These are phyloP conservation scores for Amanita pallidorosea DNA, from an alignment of 768 basidiomycete genomes.

Conservation along the genomic window DNA sequence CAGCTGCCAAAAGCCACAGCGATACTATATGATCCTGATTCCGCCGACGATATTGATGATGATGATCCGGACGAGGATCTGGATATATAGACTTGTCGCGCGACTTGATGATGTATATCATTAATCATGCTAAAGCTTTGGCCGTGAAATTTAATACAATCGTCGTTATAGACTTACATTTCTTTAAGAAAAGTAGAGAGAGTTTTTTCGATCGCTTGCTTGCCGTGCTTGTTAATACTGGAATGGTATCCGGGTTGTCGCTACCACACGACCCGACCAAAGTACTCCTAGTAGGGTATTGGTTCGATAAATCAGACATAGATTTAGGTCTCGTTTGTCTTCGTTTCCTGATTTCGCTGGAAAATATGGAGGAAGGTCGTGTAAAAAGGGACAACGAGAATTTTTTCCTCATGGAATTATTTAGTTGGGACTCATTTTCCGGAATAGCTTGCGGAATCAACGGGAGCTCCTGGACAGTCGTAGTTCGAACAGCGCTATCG, in stretches of 20 bases:
- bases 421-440: neutral
- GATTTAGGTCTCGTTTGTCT: constrained; percentile 1
- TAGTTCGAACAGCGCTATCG: neutral
- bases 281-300: neutral
- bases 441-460: neutral
- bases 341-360: neutral
- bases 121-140: too few relatives aligned
- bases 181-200: neutral
- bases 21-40: constrained; percentile 88
- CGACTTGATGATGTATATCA: neutral
- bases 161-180: neutral
- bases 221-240: neutral
- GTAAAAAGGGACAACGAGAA: constrained; percentile 4
- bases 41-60: constrained; percentile 89
- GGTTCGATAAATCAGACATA: constrained; percentile 2
- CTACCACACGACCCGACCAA: neutral
- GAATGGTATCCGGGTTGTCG: neutral
- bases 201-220: constrained; percentile 1
- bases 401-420: constrained; percentile 1
- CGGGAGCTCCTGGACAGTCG: neutral
- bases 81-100: constrained; percentile 43
- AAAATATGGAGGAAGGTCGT: neutral
- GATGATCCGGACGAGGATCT: constrained; percentile 95
- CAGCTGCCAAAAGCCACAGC: constrained; percentile 21
- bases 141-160: neutral